Conservation (phyloP, 805 yeast species). For the Cyberlindnera japonica region DNA sequence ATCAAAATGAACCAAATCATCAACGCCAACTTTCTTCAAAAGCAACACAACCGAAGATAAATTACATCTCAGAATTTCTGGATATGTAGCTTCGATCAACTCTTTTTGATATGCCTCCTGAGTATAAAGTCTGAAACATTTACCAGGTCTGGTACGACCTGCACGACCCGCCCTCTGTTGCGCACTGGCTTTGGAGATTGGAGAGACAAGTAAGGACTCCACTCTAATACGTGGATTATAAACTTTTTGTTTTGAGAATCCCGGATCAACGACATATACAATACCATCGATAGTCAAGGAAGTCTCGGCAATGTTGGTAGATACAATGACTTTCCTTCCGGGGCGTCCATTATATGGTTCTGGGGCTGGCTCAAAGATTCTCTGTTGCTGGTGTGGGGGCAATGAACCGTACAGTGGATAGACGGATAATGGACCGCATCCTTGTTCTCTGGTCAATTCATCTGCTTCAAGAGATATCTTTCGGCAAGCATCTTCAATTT, state of each 20-base stretch:
- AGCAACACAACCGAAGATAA: slow-evolving; percentile 89
- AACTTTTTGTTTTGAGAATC: slow-evolving; percentile 93
- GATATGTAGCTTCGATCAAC: slow-evolving; percentile 90
- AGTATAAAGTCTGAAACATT: slow-evolving; percentile 92
- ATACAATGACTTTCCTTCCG: slow-evolving; percentile 90
- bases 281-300: slow-evolving; percentile 97
- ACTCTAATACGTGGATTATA: slow-evolving; percentile 96
- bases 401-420: slow-evolving; percentile 95
- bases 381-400: slow-evolving; percentile 94
- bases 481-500: slow-evolving; percentile 94
- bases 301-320: slow-evolving; percentile 97
- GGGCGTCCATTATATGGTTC: slow-evolving; percentile 74
- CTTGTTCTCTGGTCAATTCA: slow-evolving; percentile 81
- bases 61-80: slow-evolving; percentile 90
- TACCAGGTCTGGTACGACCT: slow-evolving; percentile 98
- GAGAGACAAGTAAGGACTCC: slow-evolving; percentile 89
- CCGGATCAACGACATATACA: slow-evolving; percentile 96
- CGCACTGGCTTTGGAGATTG: slow-evolving; percentile 95
- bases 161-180: slow-evolving; percentile 99
- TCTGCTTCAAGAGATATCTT: slow-evolving; percentile 86
- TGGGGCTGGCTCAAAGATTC: slow-evolving; percentile 88
- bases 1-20: slow-evolving; percentile 95
- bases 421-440: slow-evolving; percentile 83
- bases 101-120: slow-evolving; percentile 96
- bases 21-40: slow-evolving; percentile 89